Conservation (phyloP, 2,329 filamentous ascomycete species). For the Periconia sp. region DNA sequence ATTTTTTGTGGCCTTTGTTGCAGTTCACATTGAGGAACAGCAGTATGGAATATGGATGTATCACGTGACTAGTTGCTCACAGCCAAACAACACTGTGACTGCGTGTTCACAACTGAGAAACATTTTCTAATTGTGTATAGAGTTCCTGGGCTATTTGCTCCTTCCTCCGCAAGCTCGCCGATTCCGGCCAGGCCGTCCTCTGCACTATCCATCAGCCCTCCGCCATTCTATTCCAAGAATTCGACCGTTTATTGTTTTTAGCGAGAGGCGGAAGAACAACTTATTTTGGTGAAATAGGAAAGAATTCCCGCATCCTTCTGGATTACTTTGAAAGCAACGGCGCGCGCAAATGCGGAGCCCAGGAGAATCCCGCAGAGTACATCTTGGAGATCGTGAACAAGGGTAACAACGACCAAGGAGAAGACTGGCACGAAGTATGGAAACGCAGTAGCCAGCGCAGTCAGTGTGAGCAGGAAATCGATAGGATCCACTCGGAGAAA, state of each 20-base stretch:
- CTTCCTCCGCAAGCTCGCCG: slow-evolving; percentile 82
- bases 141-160: slow-evolving; percentile 65
- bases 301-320: slow-evolving; percentile 65
- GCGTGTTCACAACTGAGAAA: neutral
- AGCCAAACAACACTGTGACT: no score
- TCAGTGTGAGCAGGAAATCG: slow-evolving; percentile 41
- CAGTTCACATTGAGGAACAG: no score
- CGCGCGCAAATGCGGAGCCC: slow-evolving; percentile 61
- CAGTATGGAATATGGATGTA: neutral
- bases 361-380: slow-evolving; percentile 76
- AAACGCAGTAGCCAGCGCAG: slow-evolving; percentile 22
- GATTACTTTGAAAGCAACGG: slow-evolving; percentile 74
- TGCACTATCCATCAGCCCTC: slow-evolving; percentile 95
- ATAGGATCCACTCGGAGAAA: slow-evolving; percentile 41
- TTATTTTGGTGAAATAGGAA: slow-evolving; percentile 78
- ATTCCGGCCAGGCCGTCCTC: slow-evolving; percentile 77
- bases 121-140: slow-evolving; percentile 7
- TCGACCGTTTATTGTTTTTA: slow-evolving; percentile 76
- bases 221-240: slow-evolving; percentile 87
- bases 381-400: slow-evolving; percentile 60
- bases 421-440: slow-evolving; percentile 49
- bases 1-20: no score
- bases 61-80: no score
- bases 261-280: slow-evolving; percentile 75
- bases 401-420: slow-evolving; percentile 23